phyloP scores from a whole-genome alignment of 2,329 filamentous ascomycete species.

The Apiospora rasikravindrae region DNA sequence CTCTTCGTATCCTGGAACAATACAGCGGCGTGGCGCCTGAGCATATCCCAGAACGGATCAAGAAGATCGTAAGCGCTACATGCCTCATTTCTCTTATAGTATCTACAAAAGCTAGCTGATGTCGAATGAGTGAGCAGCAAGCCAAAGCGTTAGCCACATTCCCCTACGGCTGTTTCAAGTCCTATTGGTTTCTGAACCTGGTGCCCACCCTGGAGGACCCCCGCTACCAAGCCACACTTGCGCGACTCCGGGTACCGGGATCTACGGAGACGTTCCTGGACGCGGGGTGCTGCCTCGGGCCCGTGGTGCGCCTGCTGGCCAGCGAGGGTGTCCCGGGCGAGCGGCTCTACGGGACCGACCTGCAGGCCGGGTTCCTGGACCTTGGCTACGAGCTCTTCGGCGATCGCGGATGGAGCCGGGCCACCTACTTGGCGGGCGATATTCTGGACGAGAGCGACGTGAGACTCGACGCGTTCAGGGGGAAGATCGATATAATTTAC shows the following conservation, averaged over 20 bases:
- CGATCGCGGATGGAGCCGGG: neutral
- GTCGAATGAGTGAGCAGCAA: neutral
- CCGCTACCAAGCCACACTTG: neutral
- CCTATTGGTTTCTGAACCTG: constrained; percentile 36
- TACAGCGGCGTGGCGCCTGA: constrained; percentile 36
- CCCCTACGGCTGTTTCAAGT: constrained; percentile 12
- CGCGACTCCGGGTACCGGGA: neutral
- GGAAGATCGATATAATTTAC: constrained; percentile 33
- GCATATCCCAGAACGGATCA: constrained; percentile 37
- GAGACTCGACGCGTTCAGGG: constrained; percentile 28
- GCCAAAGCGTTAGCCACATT: neutral
- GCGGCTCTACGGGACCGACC: constrained; percentile 15
- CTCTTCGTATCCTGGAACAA: constrained; percentile 30
- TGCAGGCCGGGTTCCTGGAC: neutral
- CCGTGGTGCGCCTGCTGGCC: neutral
- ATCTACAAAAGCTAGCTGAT: neutral
- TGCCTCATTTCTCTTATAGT: neutral
- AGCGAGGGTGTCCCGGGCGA: neutral
- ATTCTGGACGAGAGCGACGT: constrained; percentile 42
- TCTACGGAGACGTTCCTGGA: constrained; percentile 1
- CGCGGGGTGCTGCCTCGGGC: neutral
- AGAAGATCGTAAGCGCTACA: constrained; percentile 31
- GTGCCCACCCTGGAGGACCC: neutral
- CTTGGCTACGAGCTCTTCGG: constrained; percentile 6
- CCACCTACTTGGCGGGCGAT: constrained; percentile 3